Evolutionary conservation across 768 basidiomycete species (phyloP).

Genomic region (Tylopilus sp.): DNA sequence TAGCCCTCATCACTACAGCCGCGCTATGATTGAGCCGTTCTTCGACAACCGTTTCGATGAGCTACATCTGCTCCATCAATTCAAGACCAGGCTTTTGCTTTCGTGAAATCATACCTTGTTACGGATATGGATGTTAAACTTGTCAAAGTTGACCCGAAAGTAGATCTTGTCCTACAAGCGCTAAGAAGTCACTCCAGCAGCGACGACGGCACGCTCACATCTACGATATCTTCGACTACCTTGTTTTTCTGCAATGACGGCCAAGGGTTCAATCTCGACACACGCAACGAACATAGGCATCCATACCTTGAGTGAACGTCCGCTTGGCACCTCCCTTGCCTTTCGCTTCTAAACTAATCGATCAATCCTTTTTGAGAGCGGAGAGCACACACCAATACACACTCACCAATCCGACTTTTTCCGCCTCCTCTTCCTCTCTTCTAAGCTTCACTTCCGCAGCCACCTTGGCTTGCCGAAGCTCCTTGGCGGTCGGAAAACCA

Average conservation of each 20-base stretch:
- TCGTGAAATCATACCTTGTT: constrained; percentile 58
- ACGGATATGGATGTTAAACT: constrained; percentile 82
- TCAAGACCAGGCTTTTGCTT: background rate
- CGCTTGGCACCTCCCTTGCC: constrained; percentile 41
- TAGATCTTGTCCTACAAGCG: constrained; percentile 58
- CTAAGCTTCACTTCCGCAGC: constrained; percentile 58
- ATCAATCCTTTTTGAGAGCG: constrained; percentile 12
- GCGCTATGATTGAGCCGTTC: constrained; percentile 80
- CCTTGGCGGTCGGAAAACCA: constrained; percentile 79
- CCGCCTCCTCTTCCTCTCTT: constrained; percentile 70
- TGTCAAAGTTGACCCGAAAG: constrained; percentile 87
- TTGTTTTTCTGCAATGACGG: constrained; percentile 37
- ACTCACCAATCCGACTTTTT: constrained; percentile 70
- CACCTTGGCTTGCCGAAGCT: constrained; percentile 70
- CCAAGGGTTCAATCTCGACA: constrained; percentile 13
- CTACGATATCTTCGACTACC: constrained; percentile 52
- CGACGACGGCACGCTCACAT: constrained; percentile 47
- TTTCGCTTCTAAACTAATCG: constrained; percentile 56
- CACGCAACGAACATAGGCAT: background rate
- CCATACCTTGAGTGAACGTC: constrained; percentile 53
- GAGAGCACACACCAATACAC: background rate
- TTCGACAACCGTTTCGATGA: constrained; percentile 70
- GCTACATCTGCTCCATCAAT: constrained; percentile 39
- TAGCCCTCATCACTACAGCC: constrained; percentile 65
- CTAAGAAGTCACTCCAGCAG: background rate